Evolutionary conservation across 225 moss, liverwort and hornwort genomes (phyloP), one percentile per base, ranked within the genome.

Genomic region (Marchantia paleacea): DNA sequence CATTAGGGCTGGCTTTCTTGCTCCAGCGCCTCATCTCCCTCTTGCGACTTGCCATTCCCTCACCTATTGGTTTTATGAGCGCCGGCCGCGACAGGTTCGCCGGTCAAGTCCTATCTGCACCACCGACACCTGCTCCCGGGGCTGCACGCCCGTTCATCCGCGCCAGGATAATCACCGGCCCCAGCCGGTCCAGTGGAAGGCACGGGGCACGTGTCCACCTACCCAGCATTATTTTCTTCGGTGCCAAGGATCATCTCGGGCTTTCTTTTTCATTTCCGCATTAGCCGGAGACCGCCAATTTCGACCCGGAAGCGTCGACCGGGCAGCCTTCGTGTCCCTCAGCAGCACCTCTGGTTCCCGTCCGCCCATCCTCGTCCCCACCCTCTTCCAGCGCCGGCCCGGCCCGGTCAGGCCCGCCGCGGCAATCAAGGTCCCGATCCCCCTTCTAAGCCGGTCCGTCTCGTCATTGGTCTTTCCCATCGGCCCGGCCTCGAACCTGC

Each of bases 31-130:
- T 53, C 73, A 73, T 52, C 73, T 52, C 52, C 19, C 52, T 72
- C 19, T 30, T 20, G 28, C 16, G n/a, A n/a, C n/a, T n/a, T 3
- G 19, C 53, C 51, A 26, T 24, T 22, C 8, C n/a, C 18, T 73
- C 49, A 73, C 73, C 70, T 47, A 70, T 50, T 72, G 71, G 70
- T 4, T 50, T 72, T 72, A 72, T 72, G 71, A 72, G 20, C 52
- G 73, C 73, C 73, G 73, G 73, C 73, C 73, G 73, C 26, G 52
- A 48, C 69, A 39, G 69, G 69, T 70, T 70, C 66, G 3, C 73
- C 73, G 24, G 73, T 73, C 24, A 73, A 54, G 53, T 52, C n/a
- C 72, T 71, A 9, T 72, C 72, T 11, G 13, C 53, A 28, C 14
- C 25, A 73, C 73, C 25, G 73, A 73, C 51, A 52, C 52, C 12